Percentiles rank a stretch among this genome's conserved stretches.
phyloP scores from a whole-genome alignment of 768 basidiomycete species.

The Termitomyces sp. region DNA sequence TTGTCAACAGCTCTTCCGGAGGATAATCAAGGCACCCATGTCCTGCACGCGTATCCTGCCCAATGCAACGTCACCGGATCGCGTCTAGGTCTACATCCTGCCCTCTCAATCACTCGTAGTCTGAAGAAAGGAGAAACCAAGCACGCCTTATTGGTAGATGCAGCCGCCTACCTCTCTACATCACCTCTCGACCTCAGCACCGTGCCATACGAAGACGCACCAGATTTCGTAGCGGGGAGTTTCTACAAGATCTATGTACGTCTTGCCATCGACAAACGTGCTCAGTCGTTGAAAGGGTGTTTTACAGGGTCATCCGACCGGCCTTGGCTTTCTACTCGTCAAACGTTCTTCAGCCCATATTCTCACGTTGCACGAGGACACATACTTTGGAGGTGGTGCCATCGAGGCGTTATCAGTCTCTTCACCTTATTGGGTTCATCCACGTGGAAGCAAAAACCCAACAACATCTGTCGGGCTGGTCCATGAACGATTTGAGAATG shows the following conservation, averaged over 20 bases:
- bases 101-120: background rate
- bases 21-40: background rate
- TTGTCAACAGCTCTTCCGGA: background rate
- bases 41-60: constrained; percentile 13
- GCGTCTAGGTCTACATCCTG: constrained; percentile 13
- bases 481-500: constrained; percentile 13
- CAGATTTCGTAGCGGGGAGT: constrained; percentile 13
- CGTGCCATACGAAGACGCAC: constrained; percentile 8
- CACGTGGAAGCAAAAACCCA: constrained; percentile 7
- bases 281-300: background rate
- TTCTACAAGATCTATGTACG: constrained; percentile 16
- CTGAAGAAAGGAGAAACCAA: background rate
- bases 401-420: constrained; percentile 12
- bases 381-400: constrained; percentile 13
- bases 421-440: constrained; percentile 11
- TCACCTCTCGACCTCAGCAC: constrained; percentile 10
- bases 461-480: background rate
- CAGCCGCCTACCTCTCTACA: constrained; percentile 15
- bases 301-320: constrained; percentile 12
- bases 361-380: background rate
- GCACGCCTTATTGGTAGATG: constrained; percentile 11
- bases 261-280: background rate
- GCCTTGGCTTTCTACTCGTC: constrained; percentile 13
- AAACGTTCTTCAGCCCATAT: constrained; percentile 13
- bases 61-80: constrained; percentile 16